Evolutionary conservation across 2,329 filamentous ascomycete genomes (phyloP).

Genomic region (Diaporthe citrichinensis): DNA sequence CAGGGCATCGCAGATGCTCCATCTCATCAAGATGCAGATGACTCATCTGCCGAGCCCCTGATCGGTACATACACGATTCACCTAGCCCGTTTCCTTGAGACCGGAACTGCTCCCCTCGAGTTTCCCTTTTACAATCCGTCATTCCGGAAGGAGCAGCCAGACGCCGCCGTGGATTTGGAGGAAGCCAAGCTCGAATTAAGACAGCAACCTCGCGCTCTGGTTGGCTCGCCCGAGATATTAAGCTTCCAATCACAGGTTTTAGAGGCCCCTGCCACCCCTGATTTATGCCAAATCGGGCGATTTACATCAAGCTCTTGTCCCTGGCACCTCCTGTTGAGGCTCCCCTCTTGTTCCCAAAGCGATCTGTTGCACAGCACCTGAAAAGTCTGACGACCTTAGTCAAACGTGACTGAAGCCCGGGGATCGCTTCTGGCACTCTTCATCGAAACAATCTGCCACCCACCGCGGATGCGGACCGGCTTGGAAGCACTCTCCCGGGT

Average conservation of each 20-base stretch:
- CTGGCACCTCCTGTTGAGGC: not conserved
- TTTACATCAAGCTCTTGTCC: constrained; percentile 27
- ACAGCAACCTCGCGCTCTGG: constrained; percentile 9
- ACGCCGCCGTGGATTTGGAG: constrained; percentile 21
- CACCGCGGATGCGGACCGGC: constrained; percentile 10
- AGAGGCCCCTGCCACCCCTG: constrained; percentile 34
- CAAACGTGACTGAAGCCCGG: constrained; percentile 24
- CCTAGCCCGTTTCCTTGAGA: constrained; percentile 16
- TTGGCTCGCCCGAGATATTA: constrained; percentile 32
- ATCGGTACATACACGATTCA: constrained; percentile 1
- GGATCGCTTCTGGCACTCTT: constrained; percentile 21
- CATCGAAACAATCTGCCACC: constrained; percentile 15
- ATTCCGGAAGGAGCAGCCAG: constrained; percentile 31
- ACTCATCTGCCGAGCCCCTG: constrained; percentile 22
- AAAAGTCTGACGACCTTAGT: constrained; percentile 5
- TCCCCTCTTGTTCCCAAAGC: constrained; percentile 23
- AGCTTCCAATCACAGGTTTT: constrained; percentile 39
- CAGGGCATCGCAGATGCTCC: not conserved
- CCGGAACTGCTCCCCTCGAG: constrained; percentile 17
- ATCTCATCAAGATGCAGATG: not conserved
- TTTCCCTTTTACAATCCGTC: not conserved
- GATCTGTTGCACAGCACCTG: constrained; percentile 14
- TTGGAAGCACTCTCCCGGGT: constrained; percentile 8
- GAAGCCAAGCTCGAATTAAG: constrained; percentile 3
- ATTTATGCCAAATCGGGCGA: constrained; percentile 37